Percentiles rank a stretch among this genome's conserved stretches.
Evolutionary conservation across 2,329 filamentous ascomycete genomes (phyloP).

Genomic region (Cytospora piceae): DNA sequence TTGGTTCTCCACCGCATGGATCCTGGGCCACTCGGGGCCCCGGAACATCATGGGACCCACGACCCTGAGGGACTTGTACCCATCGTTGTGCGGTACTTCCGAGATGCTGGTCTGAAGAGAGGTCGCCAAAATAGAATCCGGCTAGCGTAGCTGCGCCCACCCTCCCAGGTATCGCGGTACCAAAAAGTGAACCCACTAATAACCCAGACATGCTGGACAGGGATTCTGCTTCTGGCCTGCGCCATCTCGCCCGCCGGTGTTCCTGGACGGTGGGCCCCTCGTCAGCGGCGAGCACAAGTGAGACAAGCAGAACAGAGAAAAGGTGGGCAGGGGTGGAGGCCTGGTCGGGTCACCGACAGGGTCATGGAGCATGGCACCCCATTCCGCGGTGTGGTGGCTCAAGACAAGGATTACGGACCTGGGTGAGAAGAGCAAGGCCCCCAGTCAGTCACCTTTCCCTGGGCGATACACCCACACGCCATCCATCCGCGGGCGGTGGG

Average conservation of each 20-base stretch:
- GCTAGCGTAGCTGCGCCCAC: slow-evolving; percentile 42
- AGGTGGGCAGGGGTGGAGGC: slow-evolving; percentile 35
- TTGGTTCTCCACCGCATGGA: slow-evolving; percentile 23
- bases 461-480: slow-evolving; percentile 33
- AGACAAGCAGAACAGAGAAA: slow-evolving; percentile 51
- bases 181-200: slow-evolving; percentile 36
- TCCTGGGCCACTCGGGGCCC: slow-evolving; percentile 30
- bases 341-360: slow-evolving; percentile 35
- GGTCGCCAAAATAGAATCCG: slow-evolving; percentile 44
- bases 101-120: slow-evolving; percentile 25
- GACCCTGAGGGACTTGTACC: slow-evolving; percentile 31
- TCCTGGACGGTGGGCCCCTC: slow-evolving; percentile 42
- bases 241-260: slow-evolving; percentile 38
- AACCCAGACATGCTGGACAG: slow-evolving; percentile 48
- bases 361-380: slow-evolving; percentile 27
- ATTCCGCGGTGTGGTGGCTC: slow-evolving; percentile 29
- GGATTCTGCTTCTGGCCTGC: slow-evolving; percentile 29
- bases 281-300: slow-evolving; percentile 50
- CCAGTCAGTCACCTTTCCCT: slow-evolving; percentile 22
- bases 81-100: slow-evolving; percentile 32
- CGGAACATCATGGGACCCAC: slow-evolving; percentile 30
- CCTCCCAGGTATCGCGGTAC: slow-evolving; percentile 31
- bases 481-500: slow-evolving; percentile 28
- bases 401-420: slow-evolving; percentile 20
- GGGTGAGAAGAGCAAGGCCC: slow-evolving; percentile 25